A percentile compares a stretch with the other conserved stretches of the same genome.
Evolutionary conservation across 192 early-diverging fungal genomes (phyloP).

Genomic region (Coemansia sp.): DNA sequence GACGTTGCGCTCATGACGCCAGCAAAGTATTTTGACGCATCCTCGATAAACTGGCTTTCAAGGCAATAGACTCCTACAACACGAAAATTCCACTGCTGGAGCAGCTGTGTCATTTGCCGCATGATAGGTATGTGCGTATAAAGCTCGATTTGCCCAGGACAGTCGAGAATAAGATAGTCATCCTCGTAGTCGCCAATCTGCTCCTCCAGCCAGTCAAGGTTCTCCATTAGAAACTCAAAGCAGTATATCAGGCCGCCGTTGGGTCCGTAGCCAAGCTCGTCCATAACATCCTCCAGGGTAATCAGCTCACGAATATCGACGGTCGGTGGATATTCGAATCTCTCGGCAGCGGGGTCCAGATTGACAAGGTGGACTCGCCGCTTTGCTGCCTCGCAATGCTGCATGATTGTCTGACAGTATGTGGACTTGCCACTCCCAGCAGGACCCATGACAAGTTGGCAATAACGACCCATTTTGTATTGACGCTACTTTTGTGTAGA

Average conservation of each 20-base stretch:
- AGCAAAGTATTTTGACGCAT: constrained; percentile 95
- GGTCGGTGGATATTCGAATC: constrained; percentile 91
- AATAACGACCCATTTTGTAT: constrained; percentile 64
- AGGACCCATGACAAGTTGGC: constrained; percentile 96
- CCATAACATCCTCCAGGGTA: constrained; percentile 97
- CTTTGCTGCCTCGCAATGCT: constrained; percentile 84
- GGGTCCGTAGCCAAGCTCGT: constrained; percentile 95
- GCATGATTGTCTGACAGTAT: constrained; percentile 93
- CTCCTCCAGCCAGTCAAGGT: constrained; percentile 97
- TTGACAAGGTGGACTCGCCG: constrained; percentile 91
- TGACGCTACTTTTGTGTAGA: background rate
- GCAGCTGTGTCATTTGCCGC: constrained; percentile 69
- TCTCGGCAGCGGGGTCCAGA: constrained; percentile 96
- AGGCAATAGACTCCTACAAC: constrained; percentile 94
- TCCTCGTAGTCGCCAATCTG: constrained; percentile 89
- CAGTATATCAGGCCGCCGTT: constrained; percentile 98
- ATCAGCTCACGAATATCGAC: constrained; percentile 93
- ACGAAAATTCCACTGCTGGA: constrained; percentile 74
- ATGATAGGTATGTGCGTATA: constrained; percentile 99
- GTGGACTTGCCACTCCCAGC: constrained; percentile 96
- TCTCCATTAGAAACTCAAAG: constrained; percentile 93
- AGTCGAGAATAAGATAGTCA: constrained; percentile 97
- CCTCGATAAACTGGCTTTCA: constrained; percentile 94
- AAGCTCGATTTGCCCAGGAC: constrained; percentile 97
- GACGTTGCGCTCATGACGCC: constrained; percentile 95